These are phyloP conservation scores for Tuber brumale DNA, from an alignment of 495 filamentous ascomycete genomes.

Conservation along the genomic window DNA sequence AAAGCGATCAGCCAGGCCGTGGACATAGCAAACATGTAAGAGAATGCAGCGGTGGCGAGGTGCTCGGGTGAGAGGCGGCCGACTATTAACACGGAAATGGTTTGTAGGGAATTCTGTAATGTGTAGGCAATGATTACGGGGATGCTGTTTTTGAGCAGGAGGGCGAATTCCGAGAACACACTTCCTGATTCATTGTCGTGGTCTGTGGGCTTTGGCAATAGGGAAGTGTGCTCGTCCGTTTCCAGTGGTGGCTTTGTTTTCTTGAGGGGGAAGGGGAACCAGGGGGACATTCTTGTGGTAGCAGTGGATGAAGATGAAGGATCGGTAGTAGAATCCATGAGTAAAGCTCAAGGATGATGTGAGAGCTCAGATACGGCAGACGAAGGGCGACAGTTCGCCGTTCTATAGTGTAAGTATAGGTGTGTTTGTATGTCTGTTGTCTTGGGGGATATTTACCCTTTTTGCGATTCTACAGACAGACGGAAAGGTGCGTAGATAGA, in stretches of 20 bases:
- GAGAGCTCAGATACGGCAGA: background rate
- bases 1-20: conserved; percentile 86
- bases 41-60: conserved; percentile 77
- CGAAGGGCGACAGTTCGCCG: background rate
- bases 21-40: conserved; percentile 90
- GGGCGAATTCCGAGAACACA: conserved; percentile 58
- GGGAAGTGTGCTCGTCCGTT: conserved; percentile 30
- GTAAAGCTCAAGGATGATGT: background rate
- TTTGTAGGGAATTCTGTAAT: conserved; percentile 84
- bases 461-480: background rate
- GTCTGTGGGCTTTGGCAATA: conserved; percentile 31
- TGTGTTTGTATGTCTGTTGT: background rate
- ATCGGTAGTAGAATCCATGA: conserved; percentile 6
- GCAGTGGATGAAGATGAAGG: conserved; percentile 4
- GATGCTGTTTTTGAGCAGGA: conserved; percentile 61
- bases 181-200: conserved; percentile 22
- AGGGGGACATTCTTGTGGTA: conserved; percentile 14
- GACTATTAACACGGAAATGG: conserved; percentile 73
- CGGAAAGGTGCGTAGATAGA: background rate
- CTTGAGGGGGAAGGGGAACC: conserved; percentile 30
- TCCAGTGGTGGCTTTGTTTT: conserved; percentile 16
- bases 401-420: background rate
- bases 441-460: background rate
- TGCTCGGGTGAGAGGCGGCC: conserved; percentile 75
- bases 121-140: conserved; percentile 86